Evolutionary conservation across 805 yeast species (phyloP).

Genomic region (Ogataea degrootiae): DNA sequence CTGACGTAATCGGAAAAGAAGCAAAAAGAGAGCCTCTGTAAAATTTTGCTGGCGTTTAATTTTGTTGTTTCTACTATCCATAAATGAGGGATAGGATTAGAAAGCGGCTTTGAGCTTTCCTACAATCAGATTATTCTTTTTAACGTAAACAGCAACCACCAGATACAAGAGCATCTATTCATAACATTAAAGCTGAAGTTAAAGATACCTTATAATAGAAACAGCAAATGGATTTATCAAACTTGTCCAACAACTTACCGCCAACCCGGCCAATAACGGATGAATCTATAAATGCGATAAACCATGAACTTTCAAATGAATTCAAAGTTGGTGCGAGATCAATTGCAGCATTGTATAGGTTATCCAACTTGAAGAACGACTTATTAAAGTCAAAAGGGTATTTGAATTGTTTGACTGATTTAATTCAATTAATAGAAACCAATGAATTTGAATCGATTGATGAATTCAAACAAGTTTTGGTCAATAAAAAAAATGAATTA

Average conservation of each 20-base stretch:
- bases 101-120: no score
- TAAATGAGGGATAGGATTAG: no score
- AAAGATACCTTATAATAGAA: no score
- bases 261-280: constrained; percentile 45
- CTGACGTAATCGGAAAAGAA: no score
- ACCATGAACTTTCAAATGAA: constrained; percentile 52
- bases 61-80: no score
- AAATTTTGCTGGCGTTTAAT: no score
- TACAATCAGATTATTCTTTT: no score
- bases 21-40: no score
- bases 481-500: constrained; percentile 25
- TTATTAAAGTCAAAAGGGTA: constrained; percentile 53
- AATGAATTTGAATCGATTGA: constrained; percentile 27
- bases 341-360: constrained; percentile 61
- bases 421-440: constrained; percentile 26
- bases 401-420: constrained; percentile 55
- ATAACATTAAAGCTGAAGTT: no score
- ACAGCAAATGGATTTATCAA: constrained; percentile 54
- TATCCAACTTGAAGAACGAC: constrained; percentile 49
- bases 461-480: constrained; percentile 35
- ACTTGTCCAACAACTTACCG: constrained; percentile 52
- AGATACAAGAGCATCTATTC: no score
- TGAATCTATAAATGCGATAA: constrained; percentile 42
- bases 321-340: constrained; percentile 70
- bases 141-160: no score